Conservation (phyloP, 2,329 filamentous ascomycete species). For the Bipolaris cookei region DNA sequence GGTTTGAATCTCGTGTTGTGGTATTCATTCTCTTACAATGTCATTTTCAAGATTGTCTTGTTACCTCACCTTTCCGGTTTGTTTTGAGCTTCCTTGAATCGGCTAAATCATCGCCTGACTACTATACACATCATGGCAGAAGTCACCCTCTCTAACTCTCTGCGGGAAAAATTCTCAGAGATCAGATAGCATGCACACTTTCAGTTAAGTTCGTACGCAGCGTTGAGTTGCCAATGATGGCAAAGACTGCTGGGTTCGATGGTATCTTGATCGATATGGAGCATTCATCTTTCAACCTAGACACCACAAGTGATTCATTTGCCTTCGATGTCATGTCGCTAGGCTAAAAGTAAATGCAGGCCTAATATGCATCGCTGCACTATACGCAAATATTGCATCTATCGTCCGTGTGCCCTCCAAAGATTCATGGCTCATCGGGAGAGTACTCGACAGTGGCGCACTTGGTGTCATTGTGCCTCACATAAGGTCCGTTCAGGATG, state of each 20-base stretch:
- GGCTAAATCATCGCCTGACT: neutral
- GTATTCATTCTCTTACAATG: too few species aligned
- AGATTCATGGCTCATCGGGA: conserved; percentile 48
- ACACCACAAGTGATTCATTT: conserved; percentile 28
- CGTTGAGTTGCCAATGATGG: conserved; percentile 49
- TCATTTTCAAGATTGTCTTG: too few species aligned
- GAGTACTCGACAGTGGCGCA: conserved; percentile 53
- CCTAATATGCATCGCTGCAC: conserved; percentile 51
- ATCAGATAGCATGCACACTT: conserved; percentile 41
- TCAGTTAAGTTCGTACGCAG: conserved; percentile 45
- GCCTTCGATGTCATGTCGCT: neutral
- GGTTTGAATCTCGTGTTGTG: too few species aligned
- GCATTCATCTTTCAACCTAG: conserved; percentile 51
- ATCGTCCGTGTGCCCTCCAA: conserved; percentile 53
- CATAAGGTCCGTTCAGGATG: conserved; percentile 48
- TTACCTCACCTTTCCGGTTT: too few species aligned
- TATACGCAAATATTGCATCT: conserved; percentile 50
- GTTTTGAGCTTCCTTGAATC: too few species aligned
- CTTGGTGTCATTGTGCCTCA: conserved; percentile 53
- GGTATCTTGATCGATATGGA: conserved; percentile 57
- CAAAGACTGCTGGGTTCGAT: conserved; percentile 52
- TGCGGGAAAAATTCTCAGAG: conserved; percentile 39
- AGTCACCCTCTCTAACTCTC: conserved; percentile 34
- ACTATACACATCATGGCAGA: conserved; percentile 15
- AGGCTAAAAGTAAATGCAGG: conserved; percentile 3